Evolutionary conservation across 805 yeast species (phyloP).

Genomic region (Ogataea saltuana): DNA sequence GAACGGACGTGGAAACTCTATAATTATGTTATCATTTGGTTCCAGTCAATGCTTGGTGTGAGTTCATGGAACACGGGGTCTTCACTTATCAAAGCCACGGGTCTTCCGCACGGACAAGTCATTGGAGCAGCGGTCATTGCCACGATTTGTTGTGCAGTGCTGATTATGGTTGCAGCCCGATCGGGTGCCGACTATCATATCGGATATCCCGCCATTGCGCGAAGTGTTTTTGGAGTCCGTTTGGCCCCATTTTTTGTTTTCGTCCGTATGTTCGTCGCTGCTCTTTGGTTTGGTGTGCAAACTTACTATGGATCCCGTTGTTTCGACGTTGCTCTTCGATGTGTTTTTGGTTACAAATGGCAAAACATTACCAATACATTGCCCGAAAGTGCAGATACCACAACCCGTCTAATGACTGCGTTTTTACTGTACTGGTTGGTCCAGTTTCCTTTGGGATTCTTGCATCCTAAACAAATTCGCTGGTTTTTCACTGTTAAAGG

Average conservation of each 20-base stretch:
- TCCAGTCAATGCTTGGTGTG: constrained; percentile 29
- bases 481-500: constrained; percentile 24
- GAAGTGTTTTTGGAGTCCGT: constrained; percentile 39
- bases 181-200: constrained; percentile 34
- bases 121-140: constrained; percentile 21
- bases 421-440: constrained; percentile 25
- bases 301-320: constrained; percentile 40
- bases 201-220: constrained; percentile 40
- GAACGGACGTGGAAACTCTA: constrained; percentile 40
- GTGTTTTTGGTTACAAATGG: constrained; percentile 27
- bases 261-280: constrained; percentile 38
- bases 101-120: constrained; percentile 23
- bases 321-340: constrained; percentile 32
- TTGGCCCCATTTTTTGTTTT: constrained; percentile 38
- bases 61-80: constrained; percentile 36
- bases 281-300: constrained; percentile 42
- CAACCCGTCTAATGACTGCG: constrained; percentile 21
- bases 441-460: constrained; percentile 24
- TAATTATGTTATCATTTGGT: constrained; percentile 29
- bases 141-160: constrained; percentile 15
- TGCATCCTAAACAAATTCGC: constrained; percentile 23
- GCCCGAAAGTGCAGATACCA: constrained; percentile 21
- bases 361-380: constrained; percentile 19
- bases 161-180: constrained; percentile 23
- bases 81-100: constrained; percentile 26